Conservation (phyloP, 2,329 filamentous ascomycete species). For the Colletotrichum salicis region DNA sequence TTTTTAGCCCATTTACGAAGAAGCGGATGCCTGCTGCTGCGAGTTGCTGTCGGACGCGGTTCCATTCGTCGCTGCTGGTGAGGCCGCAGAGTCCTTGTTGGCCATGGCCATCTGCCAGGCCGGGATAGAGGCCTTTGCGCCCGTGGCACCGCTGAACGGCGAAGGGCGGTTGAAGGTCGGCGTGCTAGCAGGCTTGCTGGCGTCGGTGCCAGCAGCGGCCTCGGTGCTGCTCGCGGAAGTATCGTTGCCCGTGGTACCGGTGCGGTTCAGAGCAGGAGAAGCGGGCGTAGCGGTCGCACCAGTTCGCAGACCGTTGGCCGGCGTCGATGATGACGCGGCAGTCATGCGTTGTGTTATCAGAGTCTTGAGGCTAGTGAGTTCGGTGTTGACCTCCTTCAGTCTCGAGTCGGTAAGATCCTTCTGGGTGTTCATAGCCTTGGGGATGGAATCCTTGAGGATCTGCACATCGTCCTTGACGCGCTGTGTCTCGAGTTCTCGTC, state of each 20-base stretch:
- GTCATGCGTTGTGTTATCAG: conserved; percentile 76
- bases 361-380: conserved; percentile 92
- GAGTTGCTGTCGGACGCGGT: conserved; percentile 35
- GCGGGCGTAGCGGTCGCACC: conserved; percentile 38
- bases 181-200: conserved; percentile 45
- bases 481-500: conserved; percentile 88
- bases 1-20: background rate
- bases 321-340: conserved; percentile 39
- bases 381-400: conserved; percentile 84
- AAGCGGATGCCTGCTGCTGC: conserved; percentile 26
- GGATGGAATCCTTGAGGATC: conserved; percentile 83
- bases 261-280: background rate
- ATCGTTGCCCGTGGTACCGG: conserved; percentile 42
- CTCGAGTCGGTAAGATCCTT: conserved; percentile 84
- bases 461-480: conserved; percentile 88
- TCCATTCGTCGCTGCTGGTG: conserved; percentile 42
- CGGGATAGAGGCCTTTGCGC: conserved; percentile 75
- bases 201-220: conserved; percentile 43
- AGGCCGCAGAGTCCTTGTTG: conserved; percentile 54
- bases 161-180: conserved; percentile 41
- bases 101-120: conserved; percentile 82
- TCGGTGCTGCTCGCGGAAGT: conserved; percentile 42
- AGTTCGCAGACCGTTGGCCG: conserved; percentile 40
- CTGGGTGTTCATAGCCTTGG: conserved; percentile 87
- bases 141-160: conserved; percentile 53